Conservation (phyloP, 345 rosid genomes). For the Trapa bicornis region DNA sequence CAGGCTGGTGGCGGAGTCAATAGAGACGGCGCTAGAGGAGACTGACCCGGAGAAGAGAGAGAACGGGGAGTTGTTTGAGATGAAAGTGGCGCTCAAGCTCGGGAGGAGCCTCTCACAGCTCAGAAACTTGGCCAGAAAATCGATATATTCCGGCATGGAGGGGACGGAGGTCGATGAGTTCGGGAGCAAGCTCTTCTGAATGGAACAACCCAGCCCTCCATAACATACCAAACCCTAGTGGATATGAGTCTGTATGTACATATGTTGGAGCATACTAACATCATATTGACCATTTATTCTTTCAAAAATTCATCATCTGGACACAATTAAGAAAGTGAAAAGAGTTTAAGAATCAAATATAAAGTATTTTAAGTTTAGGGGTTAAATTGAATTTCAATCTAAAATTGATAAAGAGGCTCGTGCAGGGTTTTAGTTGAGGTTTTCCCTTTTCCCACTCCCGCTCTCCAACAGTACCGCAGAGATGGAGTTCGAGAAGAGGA, state of each 20-base stretch:
- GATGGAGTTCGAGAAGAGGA: constrained; percentile 76
- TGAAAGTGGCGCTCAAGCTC: constrained; percentile 26
- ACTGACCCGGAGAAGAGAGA: constrained; percentile 12
- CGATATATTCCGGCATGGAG: constrained; percentile 8
- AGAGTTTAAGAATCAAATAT: neutral
- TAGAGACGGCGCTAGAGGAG: constrained; percentile 16
- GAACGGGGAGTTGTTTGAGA: constrained; percentile 17
- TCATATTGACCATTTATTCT: no score
- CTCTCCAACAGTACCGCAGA: neutral
- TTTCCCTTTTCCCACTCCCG: no score
- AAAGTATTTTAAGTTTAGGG: neutral
- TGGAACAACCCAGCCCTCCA: neutral
- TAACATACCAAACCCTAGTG: no score
- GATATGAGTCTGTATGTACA: no score
- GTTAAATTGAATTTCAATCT: neutral
- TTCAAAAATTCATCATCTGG: no score
- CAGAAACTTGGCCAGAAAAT: constrained; percentile 22
- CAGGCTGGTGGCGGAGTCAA: constrained; percentile 18
- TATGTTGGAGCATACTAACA: no score
- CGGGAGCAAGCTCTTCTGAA: constrained; percentile 19
- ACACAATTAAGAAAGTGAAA: neutral
- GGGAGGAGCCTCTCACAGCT: constrained; percentile 44
- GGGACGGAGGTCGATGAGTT: constrained; percentile 10
- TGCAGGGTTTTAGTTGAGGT: neutral
- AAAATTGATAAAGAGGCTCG: neutral